Percentiles rank a stretch among this genome's conserved stretches.
Evolutionary conservation across 2,329 filamentous ascomycete species (phyloP).

Genomic region (Phyllosticta citrichinensis): DNA sequence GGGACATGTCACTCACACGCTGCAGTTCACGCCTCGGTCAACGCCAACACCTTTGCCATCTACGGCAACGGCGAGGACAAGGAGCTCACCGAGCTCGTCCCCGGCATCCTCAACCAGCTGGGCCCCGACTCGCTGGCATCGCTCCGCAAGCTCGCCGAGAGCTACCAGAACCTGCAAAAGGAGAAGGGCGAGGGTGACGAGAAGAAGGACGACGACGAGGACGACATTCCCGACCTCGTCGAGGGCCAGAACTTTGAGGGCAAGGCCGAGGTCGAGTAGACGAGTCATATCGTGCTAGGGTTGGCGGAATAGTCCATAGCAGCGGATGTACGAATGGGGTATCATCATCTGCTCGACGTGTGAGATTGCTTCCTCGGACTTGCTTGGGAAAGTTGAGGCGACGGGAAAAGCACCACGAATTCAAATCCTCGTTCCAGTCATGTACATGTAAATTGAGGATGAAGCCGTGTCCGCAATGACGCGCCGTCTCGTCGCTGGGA

Average conservation of each 20-base stretch:
- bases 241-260: constrained; percentile 97
- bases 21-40: constrained; percentile 89
- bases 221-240: constrained; percentile 94
- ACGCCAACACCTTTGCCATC: constrained; percentile 98
- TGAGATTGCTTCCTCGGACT: constrained; percentile 1
- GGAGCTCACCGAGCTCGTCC: constrained; percentile 98
- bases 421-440: constrained; percentile 9
- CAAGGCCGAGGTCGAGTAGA: constrained; percentile 74
- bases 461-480: not conserved
- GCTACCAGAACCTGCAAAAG: constrained; percentile 99
- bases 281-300: not conserved
- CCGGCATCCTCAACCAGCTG: constrained; percentile 98
- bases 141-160: constrained; percentile 96
- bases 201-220: constrained; percentile 58
- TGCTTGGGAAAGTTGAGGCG: constrained; percentile 7
- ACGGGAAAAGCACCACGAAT: constrained; percentile 5
- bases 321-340: not conserved
- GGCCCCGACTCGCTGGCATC: constrained; percentile 96
- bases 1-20: not conserved
- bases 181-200: constrained; percentile 67
- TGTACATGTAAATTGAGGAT: constrained; percentile 1
- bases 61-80: constrained; percentile 99
- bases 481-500: not conserved
- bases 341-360: not conserved
- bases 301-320: not conserved